Evolutionary conservation across 768 basidiomycete genomes (phyloP), one percentile per base, ranked within the genome.

Genomic region (Phylloporus arenicola): DNA sequence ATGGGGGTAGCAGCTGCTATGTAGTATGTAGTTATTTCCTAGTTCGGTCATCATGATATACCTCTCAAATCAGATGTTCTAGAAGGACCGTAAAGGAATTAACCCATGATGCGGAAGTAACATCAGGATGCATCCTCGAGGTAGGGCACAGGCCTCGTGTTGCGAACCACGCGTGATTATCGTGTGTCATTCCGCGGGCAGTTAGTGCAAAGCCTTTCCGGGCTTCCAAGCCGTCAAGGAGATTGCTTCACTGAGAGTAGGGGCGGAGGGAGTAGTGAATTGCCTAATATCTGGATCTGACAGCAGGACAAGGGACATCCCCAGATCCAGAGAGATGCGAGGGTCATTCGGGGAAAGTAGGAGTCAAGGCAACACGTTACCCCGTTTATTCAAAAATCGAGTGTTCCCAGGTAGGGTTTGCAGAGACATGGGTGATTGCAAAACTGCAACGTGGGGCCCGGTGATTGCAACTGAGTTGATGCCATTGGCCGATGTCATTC

Each of bases 111-210:
- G 47, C 25, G 31, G 16, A 24, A 39, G 48, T 35, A 22, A 22
- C 12, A 22, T 39, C 19, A 13, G 45, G 44, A 45, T 34, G 48
- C 50, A 50, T 52, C 45, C 17, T 49, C 33, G 45, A 45, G 40
- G 51, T 53, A 50, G 29, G 48, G 33, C 25, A 12, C 31, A 37
- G 25, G 31, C 47, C 51, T 50, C 58, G 35, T 60, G 57, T 47
- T 39, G 35, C 41, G 3, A 41, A 57, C 42, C 50, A 34, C 22
- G 37, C n/a, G 37, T 20, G 19, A 20, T 38, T 38, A 19, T n/a
- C 45, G 56, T 56, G 56, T 51, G 55, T 42, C 52, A 64, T 64
- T 50, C 64, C 57, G 64, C 64, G 61, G 61, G 17, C 33, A 58
- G 35, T 16, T 44, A 30, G 35, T 35, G 45, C 49, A 54, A 52